phyloP scores from a whole-genome alignment of 331 rosid species.

The Malus hybrid region DNA sequence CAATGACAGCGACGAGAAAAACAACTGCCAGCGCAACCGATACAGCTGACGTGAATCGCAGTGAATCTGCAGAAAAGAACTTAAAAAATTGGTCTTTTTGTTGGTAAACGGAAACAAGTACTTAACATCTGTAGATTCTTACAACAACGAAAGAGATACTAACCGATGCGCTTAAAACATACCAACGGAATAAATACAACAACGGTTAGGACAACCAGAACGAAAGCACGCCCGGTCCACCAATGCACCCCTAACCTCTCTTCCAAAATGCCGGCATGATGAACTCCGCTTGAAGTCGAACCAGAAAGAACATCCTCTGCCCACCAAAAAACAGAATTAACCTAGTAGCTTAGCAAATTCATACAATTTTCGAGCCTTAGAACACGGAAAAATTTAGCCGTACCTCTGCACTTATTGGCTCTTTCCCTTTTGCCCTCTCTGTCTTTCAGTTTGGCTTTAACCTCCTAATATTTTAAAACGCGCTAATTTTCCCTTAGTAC shows the following conservation, averaged over 20 bases:
- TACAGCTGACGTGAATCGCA: conserved; percentile 5
- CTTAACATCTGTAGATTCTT: background rate
- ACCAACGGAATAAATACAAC: conserved; percentile 3
- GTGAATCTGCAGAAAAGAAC: conserved; percentile 11
- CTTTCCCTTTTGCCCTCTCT: no score
- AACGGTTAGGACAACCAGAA: conserved; percentile 7
- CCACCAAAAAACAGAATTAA: background rate
- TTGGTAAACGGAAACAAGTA: background rate
- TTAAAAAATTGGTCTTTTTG: background rate
- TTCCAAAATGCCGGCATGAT: conserved; percentile 11
- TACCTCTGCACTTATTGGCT: no score
- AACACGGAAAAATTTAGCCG: no score
- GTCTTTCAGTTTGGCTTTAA: no score
- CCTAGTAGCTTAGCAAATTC: background rate
- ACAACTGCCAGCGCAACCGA: conserved; percentile 12
- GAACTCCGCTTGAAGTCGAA: conserved; percentile 15
- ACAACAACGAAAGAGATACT: background rate
- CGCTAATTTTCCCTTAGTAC: no score
- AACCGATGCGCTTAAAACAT: conserved; percentile 13
- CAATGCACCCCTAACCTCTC: conserved; percentile 18
- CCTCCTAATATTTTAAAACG: no score
- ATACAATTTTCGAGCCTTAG: background rate
- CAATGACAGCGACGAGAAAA: conserved; percentile 7
- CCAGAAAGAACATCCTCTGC: conserved; percentile 17
- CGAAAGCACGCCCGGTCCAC: conserved; percentile 23